These are phyloP conservation scores for Pythium oligandrum DNA, from an alignment of 352 stramenopile genomes.

Conservation along the genomic window DNA sequence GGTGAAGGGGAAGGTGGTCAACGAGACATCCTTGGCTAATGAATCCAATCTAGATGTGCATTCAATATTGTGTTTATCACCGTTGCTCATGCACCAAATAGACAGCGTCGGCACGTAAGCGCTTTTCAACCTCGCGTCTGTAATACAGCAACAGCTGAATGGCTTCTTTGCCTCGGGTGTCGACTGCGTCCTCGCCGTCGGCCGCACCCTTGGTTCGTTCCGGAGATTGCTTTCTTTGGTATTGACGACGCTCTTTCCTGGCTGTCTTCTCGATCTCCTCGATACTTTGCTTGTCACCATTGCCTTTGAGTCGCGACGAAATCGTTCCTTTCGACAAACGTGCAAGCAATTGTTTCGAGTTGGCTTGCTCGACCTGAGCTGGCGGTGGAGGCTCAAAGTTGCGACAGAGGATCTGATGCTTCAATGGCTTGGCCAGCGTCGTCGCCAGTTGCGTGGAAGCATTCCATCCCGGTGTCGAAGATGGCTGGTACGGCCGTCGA, in stretches of 20 bases:
- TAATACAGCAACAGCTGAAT: slow-evolving; percentile 65
- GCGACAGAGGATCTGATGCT: slow-evolving; percentile 54
- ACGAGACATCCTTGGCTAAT: slow-evolving; percentile 35
- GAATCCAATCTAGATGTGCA: background rate
- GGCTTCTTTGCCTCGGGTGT: slow-evolving; percentile 35
- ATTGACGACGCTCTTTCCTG: slow-evolving; percentile 1
- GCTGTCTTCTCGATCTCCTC: too few species aligned
- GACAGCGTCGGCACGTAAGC: slow-evolving; percentile 26
- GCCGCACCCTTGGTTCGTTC: slow-evolving; percentile 2
- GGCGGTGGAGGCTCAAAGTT: slow-evolving; percentile 44
- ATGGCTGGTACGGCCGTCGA: background rate
- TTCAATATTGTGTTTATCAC: background rate
- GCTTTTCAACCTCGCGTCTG: slow-evolving; percentile 56
- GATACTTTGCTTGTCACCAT: too few species aligned
- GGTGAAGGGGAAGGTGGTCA: slow-evolving; percentile 17
- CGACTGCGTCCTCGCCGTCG: background rate
- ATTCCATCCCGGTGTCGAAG: slow-evolving; percentile 34
- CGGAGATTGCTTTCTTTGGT: slow-evolving; percentile 16
- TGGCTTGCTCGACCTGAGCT: slow-evolving; percentile 24
- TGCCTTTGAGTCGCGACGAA: slow-evolving; percentile 43
- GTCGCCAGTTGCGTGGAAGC: slow-evolving; percentile 40
- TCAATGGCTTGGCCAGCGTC: slow-evolving; percentile 27
- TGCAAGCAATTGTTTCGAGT: background rate
- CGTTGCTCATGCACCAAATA: slow-evolving; percentile 9
- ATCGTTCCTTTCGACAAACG: slow-evolving; percentile 45